phyloP scores from a whole-genome alignment of 2,329 filamentous ascomycete genomes.

The Herpotrichia juniperi region DNA sequence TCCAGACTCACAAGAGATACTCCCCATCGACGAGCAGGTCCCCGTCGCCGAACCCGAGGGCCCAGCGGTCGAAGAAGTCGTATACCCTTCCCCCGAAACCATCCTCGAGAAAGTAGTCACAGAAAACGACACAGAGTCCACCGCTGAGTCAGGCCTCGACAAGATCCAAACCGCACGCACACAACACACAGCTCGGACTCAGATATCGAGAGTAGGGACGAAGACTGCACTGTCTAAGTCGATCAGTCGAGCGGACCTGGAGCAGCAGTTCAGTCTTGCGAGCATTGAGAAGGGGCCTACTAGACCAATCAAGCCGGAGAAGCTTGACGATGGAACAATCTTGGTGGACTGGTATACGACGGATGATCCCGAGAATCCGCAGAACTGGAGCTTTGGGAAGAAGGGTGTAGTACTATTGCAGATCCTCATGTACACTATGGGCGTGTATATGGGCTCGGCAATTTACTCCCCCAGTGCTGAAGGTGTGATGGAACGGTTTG shows the following conservation, averaged over 20 bases:
- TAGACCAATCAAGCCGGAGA: slow-evolving; percentile 42
- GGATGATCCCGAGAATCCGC: slow-evolving; percentile 46
- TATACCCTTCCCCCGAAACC: slow-evolving; percentile 29
- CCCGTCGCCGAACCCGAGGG: slow-evolving; percentile 21
- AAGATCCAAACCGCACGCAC: slow-evolving; percentile 40
- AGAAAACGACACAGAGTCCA: slow-evolving; percentile 19
- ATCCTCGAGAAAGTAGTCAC: slow-evolving; percentile 27
- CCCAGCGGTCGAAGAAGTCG: slow-evolving; percentile 28
- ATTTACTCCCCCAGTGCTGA: slow-evolving; percentile 56
- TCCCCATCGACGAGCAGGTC: slow-evolving; percentile 12
- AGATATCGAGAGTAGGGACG: slow-evolving; percentile 45
- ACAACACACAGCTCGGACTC: slow-evolving; percentile 29
- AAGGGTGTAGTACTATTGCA: slow-evolving; percentile 44
- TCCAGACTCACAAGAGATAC: slow-evolving; percentile 15
- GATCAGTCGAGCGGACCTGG: slow-evolving; percentile 47
- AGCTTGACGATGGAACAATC: slow-evolving; percentile 44
- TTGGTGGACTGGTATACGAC: slow-evolving; percentile 54
- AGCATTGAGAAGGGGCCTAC: slow-evolving; percentile 42
- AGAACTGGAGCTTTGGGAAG: slow-evolving; percentile 47
- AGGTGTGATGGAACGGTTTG: slow-evolving; percentile 60
- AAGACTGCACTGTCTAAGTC: slow-evolving; percentile 43
- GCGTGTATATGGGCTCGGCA: slow-evolving; percentile 60
- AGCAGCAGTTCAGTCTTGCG: slow-evolving; percentile 46
- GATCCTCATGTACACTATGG: slow-evolving; percentile 65
- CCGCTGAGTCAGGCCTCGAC: slow-evolving; percentile 32